These are phyloP conservation scores for Penicillium sp. DNA, from an alignment of 2,329 filamentous ascomycete genomes.

Conservation along the genomic window DNA sequence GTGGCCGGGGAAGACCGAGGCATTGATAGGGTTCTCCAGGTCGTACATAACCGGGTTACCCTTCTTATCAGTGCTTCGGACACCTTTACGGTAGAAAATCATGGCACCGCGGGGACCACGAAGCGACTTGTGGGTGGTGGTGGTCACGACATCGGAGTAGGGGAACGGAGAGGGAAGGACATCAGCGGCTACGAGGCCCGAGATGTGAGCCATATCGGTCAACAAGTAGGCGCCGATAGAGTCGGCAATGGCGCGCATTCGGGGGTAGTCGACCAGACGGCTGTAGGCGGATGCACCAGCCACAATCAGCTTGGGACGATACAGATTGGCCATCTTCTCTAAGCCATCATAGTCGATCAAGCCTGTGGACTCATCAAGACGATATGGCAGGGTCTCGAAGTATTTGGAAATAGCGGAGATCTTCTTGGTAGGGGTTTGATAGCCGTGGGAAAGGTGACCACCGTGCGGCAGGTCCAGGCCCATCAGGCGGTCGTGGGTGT, in stretches of 20 bases:
- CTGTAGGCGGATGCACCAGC: slow-evolving; percentile 98
- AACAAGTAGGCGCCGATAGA: slow-evolving; percentile 90
- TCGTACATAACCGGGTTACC: slow-evolving; percentile 90
- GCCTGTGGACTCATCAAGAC: slow-evolving; percentile 71
- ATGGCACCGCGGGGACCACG: slow-evolving; percentile 96
- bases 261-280: slow-evolving; percentile 91
- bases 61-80: slow-evolving; percentile 86
- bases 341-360: slow-evolving; percentile 96
- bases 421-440: slow-evolving; percentile 93
- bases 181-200: slow-evolving; percentile 85
- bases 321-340: slow-evolving; percentile 84
- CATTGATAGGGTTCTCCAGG: slow-evolving; percentile 94
- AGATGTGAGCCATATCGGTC: slow-evolving; percentile 98
- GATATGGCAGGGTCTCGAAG: slow-evolving; percentile 98
- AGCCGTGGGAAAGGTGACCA: slow-evolving; percentile 93
- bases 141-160: slow-evolving; percentile 93
- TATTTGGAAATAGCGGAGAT: slow-evolving; percentile 98
- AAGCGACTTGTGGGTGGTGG: slow-evolving; percentile 98
- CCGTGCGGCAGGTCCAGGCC: slow-evolving; percentile 92
- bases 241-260: slow-evolving; percentile 95
- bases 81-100: slow-evolving; percentile 99
- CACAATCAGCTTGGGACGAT: slow-evolving; percentile 93
- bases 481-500: slow-evolving; percentile 93
- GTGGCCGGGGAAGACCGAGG: slow-evolving; percentile 98
- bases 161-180: slow-evolving; percentile 93